Conservation (phyloP, 257 asterid genomes). For the Mentha longifolia region DNA sequence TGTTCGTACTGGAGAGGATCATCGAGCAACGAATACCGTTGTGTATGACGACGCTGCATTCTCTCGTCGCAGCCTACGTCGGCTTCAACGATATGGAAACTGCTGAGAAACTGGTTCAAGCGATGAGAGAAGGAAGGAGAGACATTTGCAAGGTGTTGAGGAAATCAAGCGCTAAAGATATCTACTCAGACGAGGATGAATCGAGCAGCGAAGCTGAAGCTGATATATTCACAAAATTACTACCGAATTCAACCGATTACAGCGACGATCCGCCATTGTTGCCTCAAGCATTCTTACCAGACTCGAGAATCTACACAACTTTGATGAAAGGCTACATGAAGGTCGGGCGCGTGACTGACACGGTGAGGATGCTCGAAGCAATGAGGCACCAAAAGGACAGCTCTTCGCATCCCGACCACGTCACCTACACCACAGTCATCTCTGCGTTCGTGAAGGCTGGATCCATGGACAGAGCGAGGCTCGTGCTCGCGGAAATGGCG, state of each 20-base stretch:
- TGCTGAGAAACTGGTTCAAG: constrained; percentile 80
- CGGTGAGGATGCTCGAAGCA: constrained; percentile 91
- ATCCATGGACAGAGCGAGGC: constrained; percentile 75
- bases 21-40: constrained; percentile 52
- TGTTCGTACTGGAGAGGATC: constrained; percentile 79
- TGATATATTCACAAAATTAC: constrained; percentile 54
- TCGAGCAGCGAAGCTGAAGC: neutral
- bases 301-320: constrained; percentile 88
- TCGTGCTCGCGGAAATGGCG: constrained; percentile 77
- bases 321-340: constrained; percentile 96
- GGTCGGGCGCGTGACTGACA: constrained; percentile 75
- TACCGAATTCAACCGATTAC: constrained; percentile 59
- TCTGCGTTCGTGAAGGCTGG: constrained; percentile 83
- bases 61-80: constrained; percentile 91
- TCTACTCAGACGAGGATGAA: constrained; percentile 28
- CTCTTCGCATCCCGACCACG: constrained; percentile 83
- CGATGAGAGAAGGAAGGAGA: constrained; percentile 80
- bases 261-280: constrained; percentile 59
- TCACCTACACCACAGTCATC: constrained; percentile 85
- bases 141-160: constrained; percentile 82
- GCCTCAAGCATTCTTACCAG: constrained; percentile 56
- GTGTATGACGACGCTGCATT: constrained; percentile 88
- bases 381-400: constrained; percentile 77
- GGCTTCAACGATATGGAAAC: constrained; percentile 87
- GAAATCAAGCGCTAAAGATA: constrained; percentile 40